Evolutionary conservation across 176 grass and related monocot species (phyloP).

Genomic region (Oryza longistaminata): DNA sequence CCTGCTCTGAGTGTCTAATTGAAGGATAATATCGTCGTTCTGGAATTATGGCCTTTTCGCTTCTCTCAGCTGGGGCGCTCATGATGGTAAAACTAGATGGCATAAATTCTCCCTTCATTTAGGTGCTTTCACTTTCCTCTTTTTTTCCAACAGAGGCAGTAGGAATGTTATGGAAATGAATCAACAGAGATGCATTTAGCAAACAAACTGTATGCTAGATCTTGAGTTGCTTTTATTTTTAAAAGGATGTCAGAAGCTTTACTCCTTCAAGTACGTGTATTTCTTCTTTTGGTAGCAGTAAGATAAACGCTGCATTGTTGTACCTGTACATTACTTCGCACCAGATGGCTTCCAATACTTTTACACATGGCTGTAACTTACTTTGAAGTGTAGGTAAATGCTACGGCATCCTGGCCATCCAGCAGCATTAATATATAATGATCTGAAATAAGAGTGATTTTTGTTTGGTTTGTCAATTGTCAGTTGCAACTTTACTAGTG

Average conservation of each 20-base stretch:
- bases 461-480: neutral
- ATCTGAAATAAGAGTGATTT: neutral
- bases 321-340: neutral
- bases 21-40: constrained; percentile 1
- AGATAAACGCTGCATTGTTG: neutral
- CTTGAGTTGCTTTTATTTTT: constrained; percentile 28
- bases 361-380: neutral
- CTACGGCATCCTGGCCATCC: neutral
- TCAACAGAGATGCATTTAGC: constrained; percentile 23
- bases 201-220: constrained; percentile 9
- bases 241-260: constrained; percentile 24
- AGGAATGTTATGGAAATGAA: constrained; percentile 26
- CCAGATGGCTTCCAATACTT: neutral
- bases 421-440: neutral
- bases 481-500: neutral
- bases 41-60: neutral
- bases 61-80: constrained; percentile 15
- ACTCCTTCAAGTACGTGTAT: constrained; percentile 14
- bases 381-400: neutral
- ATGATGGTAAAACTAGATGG: constrained; percentile 35
- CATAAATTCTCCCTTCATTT: neutral
- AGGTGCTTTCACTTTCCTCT: constrained; percentile 9
- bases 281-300: constrained; percentile 24
- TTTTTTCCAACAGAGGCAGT: constrained; percentile 26
- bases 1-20: constrained; percentile 46